Percentiles rank a stretch among this genome's conserved stretches.
Conservation (phyloP, 2,329 filamentous ascomycete species). For the Ophiocordyceps sinensis region DNA sequence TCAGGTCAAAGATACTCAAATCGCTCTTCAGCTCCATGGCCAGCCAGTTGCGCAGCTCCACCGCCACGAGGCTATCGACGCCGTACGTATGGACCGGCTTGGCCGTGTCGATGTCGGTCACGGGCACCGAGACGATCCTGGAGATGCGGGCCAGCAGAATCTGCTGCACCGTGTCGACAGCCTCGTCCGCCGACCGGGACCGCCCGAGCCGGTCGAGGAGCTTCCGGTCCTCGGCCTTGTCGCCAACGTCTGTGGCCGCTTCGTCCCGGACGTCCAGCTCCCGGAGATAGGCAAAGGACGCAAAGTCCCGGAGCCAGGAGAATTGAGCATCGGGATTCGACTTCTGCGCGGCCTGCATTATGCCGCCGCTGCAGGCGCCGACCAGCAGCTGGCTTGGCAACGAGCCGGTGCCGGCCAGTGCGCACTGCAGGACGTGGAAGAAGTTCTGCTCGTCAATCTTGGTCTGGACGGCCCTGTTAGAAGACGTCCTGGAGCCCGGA, state of each 20-base stretch:
- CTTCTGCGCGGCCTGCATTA: background rate
- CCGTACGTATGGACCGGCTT: slow-evolving; percentile 1
- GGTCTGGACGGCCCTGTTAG: background rate
- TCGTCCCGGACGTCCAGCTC: background rate
- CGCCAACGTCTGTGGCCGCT: background rate
- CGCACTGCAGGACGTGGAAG: background rate
- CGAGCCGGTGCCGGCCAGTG: background rate
- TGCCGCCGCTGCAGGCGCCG: background rate
- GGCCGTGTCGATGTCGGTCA: background rate
- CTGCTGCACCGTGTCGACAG: background rate
- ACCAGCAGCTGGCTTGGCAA: background rate
- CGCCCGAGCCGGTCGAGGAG: background rate
- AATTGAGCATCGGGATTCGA: background rate
- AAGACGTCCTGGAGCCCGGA: background rate
- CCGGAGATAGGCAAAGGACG: background rate
- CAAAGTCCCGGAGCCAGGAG: background rate
- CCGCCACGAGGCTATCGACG: slow-evolving; percentile 1
- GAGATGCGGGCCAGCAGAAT: background rate
- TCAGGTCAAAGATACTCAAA: slow-evolving; percentile 1
- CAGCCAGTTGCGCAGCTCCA: slow-evolving; percentile 1
- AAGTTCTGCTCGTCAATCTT: background rate
- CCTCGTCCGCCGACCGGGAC: background rate
- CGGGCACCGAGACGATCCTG: background rate
- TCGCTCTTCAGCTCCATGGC: background rate
- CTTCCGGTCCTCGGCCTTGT: background rate